Base-by-base conservation (phyloP, 257 asterid genomes). In the Verbascum thapsus region DNA sequence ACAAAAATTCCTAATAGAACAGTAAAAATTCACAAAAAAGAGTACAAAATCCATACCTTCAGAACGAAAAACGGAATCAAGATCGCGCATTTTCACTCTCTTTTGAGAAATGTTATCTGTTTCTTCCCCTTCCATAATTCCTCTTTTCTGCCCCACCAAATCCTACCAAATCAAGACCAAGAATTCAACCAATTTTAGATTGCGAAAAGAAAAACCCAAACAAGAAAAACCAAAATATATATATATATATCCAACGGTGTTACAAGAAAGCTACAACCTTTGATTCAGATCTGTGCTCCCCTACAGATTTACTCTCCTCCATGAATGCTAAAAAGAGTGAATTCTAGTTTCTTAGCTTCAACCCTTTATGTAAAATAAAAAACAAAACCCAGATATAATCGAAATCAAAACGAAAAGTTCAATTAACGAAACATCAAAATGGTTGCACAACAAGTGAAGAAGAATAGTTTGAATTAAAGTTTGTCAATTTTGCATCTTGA, bases 251-350 rank as follows among this genome's bases (percentile, higher is more conserved):
- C n/a, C n/a, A n/a, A 19, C 6, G 12, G 8, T 48, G 44, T 37
- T 45, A 51, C 48, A 6, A 53, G n/a, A n/a, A 55, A 38, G 18
- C 8, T 23, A 65, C 47, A 66, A 77, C 79, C 71, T 73, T 66
- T 43, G 70, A 9, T 34, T 70, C 74, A 70, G 82, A 78, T 70
- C 73, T 53, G 70, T 39, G 61, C 54, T 39, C 67, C 15, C 42
- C 56, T 10, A 42, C 38, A 55, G 58, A 54, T 54, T 7, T 62
- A 64, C 17, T 30, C 48, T 47, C 34, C 64, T 41, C 61, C 73
- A 18, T 17, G 1, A 56, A 37, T 56, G 39, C 15, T n/a, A n/a
- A n/a, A n/a, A n/a, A n/a, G n/a, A n/a, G n/a, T n/a, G n/a, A n/a
- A n/a, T n/a, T n/a, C n/a, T n/a, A n/a, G n/a, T n/a, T n/a, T n/a